Evolutionary conservation across 2,329 filamentous ascomycete species (phyloP), one percentile per base, ranked within the genome.

Genomic region (Talaromyces sp.): DNA sequence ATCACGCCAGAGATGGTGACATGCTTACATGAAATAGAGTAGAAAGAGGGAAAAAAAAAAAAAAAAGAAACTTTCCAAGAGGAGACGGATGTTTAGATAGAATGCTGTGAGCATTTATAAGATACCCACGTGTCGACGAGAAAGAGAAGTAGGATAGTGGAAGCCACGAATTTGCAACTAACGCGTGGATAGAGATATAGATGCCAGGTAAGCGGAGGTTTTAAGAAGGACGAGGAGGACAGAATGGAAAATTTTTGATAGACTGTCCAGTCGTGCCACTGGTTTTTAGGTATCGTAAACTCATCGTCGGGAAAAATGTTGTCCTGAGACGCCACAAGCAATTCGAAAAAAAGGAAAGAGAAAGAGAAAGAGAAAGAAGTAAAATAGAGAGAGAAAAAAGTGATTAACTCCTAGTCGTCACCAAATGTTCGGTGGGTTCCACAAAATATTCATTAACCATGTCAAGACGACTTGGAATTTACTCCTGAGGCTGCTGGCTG

Each of bases 401-500:
- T n/a, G n/a, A 46, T 46, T 46, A 46, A 46, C 43, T 24, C 43
- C 43, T 52, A 52, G 48, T 29, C 48, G 19, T 52, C 27, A 52
- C 48, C 48, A 52, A 52, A 52, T 52, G 14, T 52, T 31, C 12
- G 48, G 43, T 19, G 43, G 8, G 24, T 46, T 46, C 43, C 43
- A 46, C 48, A 57, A 32, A 50, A 60, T 31, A 48, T 54, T 55
- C 56, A 50, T 48, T 56, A 43, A 4, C 53, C 46, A 38, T 56
- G 46, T 55, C 35, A 29, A 57, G 19, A 27, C 14, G 51, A 17
- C 24, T 14, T 14, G n/a, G 19, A 46, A 46, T 38, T 77, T 75
- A 85, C 70, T 85, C 83, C 66, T 83, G 81, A 52, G 83, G 81
- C 64, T 87, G 85, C 79, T 95, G 89, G 82, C 91, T 96, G 74